A percentile compares a stretch with the other conserved stretches of the same genome.
These are phyloP conservation scores for Gymnopilus dilepis DNA, from an alignment of 768 basidiomycete species.

Conservation along the genomic window DNA sequence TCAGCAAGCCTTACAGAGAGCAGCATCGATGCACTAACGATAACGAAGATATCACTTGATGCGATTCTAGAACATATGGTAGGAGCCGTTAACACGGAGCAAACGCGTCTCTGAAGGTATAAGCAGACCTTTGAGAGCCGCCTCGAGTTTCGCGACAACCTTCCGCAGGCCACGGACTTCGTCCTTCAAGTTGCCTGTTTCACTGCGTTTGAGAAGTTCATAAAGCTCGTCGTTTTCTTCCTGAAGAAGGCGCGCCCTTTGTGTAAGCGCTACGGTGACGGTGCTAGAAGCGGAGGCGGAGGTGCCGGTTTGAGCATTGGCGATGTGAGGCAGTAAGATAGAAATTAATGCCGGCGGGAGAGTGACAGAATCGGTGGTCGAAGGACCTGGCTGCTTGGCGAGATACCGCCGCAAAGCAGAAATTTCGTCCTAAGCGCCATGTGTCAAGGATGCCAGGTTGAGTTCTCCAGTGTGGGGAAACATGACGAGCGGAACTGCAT, in stretches of 20 bases:
- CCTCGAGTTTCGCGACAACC: conserved; percentile 72
- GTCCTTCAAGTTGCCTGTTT: conserved; percentile 83
- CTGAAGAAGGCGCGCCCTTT: conserved; percentile 73
- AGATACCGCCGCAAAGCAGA: conserved; percentile 70
- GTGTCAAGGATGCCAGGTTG: conserved; percentile 13
- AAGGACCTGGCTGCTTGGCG: conserved; percentile 60
- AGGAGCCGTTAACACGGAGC: conserved; percentile 3
- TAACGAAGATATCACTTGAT: conserved; percentile 68
- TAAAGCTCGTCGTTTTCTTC: conserved; percentile 91
- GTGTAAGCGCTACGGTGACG: conserved; percentile 75
- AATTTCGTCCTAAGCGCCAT: conserved; percentile 67
- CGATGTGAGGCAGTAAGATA: conserved; percentile 70
- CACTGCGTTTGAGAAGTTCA: conserved; percentile 70
- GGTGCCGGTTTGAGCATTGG: conserved; percentile 40
- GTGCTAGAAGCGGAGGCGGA: conserved; percentile 51
- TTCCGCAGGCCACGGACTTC: conserved; percentile 74
- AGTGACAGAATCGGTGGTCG: conserved; percentile 65
- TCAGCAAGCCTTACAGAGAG: conserved; percentile 2
- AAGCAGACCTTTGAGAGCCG: conserved; percentile 73
- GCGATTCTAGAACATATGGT: conserved; percentile 62
- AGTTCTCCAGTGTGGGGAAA: background rate
- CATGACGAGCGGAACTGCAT: conserved; percentile 34
- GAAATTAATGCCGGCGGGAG: conserved; percentile 75
- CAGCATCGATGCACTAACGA: conserved; percentile 58
- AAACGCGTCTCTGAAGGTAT: background rate